A percentile compares a stretch with the other conserved stretches of the same genome.
Conservation (phyloP, 2,329 filamentous ascomycete species). For the Chaetomiaceae sp. region DNA sequence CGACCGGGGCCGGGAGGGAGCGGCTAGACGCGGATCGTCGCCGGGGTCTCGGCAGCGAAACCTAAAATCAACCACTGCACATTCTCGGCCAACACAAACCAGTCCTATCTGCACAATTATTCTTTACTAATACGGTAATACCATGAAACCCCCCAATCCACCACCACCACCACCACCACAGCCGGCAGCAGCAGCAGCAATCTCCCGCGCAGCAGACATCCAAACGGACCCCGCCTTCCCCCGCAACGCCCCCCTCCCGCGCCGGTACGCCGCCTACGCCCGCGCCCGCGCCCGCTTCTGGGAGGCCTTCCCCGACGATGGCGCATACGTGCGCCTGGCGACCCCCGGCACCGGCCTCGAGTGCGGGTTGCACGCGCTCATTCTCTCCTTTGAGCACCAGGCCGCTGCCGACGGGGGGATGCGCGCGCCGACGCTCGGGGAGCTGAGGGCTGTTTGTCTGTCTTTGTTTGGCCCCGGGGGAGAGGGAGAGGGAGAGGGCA, state of each 20-base stretch:
- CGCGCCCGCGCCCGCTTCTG: conserved; percentile 22
- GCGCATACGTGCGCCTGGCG: conserved; percentile 13
- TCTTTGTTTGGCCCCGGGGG: neutral
- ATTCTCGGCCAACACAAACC: too few relatives aligned
- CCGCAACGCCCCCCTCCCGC: conserved; percentile 5
- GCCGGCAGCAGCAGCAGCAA: neutral
- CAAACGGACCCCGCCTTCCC: conserved; percentile 13
- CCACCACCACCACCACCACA: neutral
- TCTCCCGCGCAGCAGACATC: conserved; percentile 18
- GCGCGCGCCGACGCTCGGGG: conserved; percentile 11
- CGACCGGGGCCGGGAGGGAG: neutral
- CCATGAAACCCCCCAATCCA: too few relatives aligned
- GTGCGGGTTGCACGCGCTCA: conserved; percentile 21
- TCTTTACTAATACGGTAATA: too few relatives aligned
- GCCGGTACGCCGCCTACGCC: conserved; percentile 19
- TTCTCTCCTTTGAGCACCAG: conserved; percentile 16
- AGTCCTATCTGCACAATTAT: too few relatives aligned
- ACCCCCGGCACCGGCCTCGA: conserved; percentile 19
- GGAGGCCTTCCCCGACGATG: conserved; percentile 18
- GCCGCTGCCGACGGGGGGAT: neutral
- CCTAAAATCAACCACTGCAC: neutral
- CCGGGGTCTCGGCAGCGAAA: too few relatives aligned
- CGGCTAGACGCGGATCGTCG: neutral
- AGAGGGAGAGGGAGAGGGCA: neutral
- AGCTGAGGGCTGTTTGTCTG: conserved; percentile 10